Evolutionary conservation across 805 yeast genomes (phyloP).

Genomic region (Zygosaccharomyces lentus): DNA sequence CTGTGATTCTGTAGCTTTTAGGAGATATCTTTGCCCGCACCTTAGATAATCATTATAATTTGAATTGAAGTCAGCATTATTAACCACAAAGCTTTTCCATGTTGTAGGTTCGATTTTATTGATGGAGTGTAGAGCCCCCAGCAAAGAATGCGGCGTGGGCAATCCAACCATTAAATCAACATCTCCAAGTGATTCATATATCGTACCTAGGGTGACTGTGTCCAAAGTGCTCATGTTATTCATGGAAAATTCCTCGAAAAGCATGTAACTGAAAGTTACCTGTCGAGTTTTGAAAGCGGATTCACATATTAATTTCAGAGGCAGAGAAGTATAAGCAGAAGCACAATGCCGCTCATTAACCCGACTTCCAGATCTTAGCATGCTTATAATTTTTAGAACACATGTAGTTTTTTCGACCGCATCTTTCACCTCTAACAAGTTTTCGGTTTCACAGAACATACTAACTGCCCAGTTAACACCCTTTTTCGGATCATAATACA

Average conservation of each 20-base stretch:
- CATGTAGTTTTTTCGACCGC: constrained; percentile 12
- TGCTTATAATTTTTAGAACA: constrained; percentile 25
- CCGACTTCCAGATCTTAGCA: constrained; percentile 28
- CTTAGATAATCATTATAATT: constrained; percentile 15
- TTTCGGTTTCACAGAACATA: constrained; percentile 1
- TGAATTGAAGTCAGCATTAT: constrained; percentile 55
- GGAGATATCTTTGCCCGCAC: constrained; percentile 17
- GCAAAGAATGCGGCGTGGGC: constrained; percentile 53
- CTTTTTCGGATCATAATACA: constrained; percentile 15
- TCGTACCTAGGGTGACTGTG: constrained; percentile 19
- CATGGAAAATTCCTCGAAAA: constrained; percentile 35
- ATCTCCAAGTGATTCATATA: constrained; percentile 56
- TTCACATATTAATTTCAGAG: constrained; percentile 12
- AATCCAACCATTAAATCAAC: constrained; percentile 62
- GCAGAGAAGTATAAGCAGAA: constrained; percentile 21
- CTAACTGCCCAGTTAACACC: constrained; percentile 13
- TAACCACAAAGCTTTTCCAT: constrained; percentile 47
- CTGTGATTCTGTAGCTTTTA: constrained; percentile 41
- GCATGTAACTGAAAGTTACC: constrained; percentile 32
- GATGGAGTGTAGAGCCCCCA: constrained; percentile 45
- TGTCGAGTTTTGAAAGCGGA: constrained; percentile 19
- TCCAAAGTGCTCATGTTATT: constrained; percentile 8
- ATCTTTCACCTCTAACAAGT: constrained; percentile 7
- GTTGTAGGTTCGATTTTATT: constrained; percentile 32
- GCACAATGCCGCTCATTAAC: constrained; percentile 15